Base-by-base conservation (phyloP, 805 yeast genomes). In the Candida yuanshanica region DNA sequence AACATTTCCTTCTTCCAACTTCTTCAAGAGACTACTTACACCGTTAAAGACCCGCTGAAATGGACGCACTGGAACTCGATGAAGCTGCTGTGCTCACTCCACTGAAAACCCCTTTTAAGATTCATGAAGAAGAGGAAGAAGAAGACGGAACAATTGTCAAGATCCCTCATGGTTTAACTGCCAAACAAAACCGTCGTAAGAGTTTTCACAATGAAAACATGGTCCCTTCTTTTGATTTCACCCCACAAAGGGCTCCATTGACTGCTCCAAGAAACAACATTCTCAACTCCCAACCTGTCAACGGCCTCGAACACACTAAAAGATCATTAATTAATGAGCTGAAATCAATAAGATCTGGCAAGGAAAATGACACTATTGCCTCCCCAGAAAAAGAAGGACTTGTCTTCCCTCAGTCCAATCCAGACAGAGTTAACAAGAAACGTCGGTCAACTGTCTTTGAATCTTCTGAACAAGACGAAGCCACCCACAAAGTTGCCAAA, bases 81-180 rank as follows among this genome's bases (percentile, higher is more conserved):
- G 45, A 26, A 17, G 47, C 51, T 2, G 43, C 57, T 6, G 56
- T 41, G 10, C 38, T 52, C 22, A 54, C 59, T 1, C 60, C 61
- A 6, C 32, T 54, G 26, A 56, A 48, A 33, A 38, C 42, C 2
- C 13, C 45, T 5, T 53, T 53, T 32, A 37, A 40, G 16, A 46
- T 56, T 31, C 54, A 52, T 6, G 43, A 50, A 33, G 50, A 47
- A 7, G 45, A 44, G 20, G 41, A 38, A 4, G 45, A 39, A 12
- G 48, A 44, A 11, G 50, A 48, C 12, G n/a, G n/a, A n/a, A 14
- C 31, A 4, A 27, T 27, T 11, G 18, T 27, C 20, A 64, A 57
- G 47, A 65, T 68, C 37, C 74, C 76, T 2, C 79, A 74, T 50
- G 79, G 79, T 0, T 52, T 74, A 27, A 53, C 59, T 9, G 57